Base-by-base conservation (phyloP, 179 eudicot genomes). In the Silene coronaria region DNA sequence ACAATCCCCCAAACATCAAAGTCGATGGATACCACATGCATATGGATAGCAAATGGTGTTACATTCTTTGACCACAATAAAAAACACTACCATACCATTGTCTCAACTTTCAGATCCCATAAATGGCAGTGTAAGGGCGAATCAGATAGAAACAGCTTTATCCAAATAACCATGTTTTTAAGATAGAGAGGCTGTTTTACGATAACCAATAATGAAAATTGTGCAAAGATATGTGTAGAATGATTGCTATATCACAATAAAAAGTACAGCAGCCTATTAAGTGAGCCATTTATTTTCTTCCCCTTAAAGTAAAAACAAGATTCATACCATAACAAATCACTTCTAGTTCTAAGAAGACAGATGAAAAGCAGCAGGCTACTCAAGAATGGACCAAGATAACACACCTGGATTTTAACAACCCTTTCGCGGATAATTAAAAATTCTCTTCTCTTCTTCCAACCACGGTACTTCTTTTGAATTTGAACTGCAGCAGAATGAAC, bases 381-480 rank as follows among this genome's bases (percentile, higher is more conserved):
- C 26, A 46, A 72, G 55, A 66, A 60, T 57, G 68, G 34, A 45
- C 48, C 17, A 22, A 21, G 46, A n/a, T 28, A 38, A 76, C 70
- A 36, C 75, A 89, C 96, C 91, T 90, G 96, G 71, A 90, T 87
- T 75, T 82, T 89, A 71, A 90, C 89, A 58, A 88, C 84, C 75
- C 87, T 83, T 75, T 88, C 83, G 27, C 93, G 88, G 30, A 89
- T 82, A 60, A 67, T 78, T 55, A 91, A 58, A 75, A 89, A 91
- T 24, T 91, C 90, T 71, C 78, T 88, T 73, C 93, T 80, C 73
- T 80, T 83, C 72, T 86, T 86, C 86, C 88, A 89, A 38, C 90
- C 89, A 62, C 94, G 90, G 67, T 75, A 91, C 67, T 90, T 89
- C 66, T 86, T 86, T 81, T 91, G 96, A 65, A 91, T 91, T 38